Percentiles rank a stretch among this genome's conserved stretches.
These are phyloP conservation scores for Sphagnum fallax DNA, from an alignment of 228 moss, liverwort and hornwort genomes.

Conservation along the genomic window DNA sequence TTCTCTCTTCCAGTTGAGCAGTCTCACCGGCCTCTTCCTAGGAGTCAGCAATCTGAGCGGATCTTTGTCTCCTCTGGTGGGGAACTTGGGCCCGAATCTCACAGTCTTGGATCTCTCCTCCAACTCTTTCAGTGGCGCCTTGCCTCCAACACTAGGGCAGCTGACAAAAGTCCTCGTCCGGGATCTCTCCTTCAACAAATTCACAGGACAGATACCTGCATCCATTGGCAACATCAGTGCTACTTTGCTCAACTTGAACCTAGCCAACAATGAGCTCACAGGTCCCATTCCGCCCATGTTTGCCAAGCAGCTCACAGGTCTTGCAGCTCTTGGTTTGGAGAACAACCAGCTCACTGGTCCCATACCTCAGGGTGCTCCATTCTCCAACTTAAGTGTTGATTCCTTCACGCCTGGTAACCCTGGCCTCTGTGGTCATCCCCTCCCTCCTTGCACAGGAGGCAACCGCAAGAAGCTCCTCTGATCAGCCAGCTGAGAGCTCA, in stretches of 20 bases:
- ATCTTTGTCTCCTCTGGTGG: constrained; percentile 4
- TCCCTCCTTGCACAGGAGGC: neutral
- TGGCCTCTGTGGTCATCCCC: neutral
- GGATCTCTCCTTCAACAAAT: neutral
- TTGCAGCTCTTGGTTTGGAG: constrained; percentile 5
- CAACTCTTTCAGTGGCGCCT: constrained; percentile 9
- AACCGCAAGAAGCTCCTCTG: too few species aligned
- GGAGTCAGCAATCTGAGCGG: constrained; percentile 25
- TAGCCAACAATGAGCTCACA: constrained; percentile 3
- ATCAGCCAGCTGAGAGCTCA: too few species aligned
- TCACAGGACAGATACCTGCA: neutral
- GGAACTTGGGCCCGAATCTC: constrained; percentile 7
- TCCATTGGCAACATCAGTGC: neutral
- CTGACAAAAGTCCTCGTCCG: constrained; percentile 5
- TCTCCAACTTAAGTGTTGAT: neutral
- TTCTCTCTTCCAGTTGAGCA: constrained; percentile 7
- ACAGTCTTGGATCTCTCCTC: constrained; percentile 3
- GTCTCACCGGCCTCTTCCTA: constrained; percentile 20
- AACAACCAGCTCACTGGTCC: constrained; percentile 5
- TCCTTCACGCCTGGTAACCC: neutral
- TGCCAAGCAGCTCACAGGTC: neutral
- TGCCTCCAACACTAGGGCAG: constrained; percentile 14
- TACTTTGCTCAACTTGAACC: neutral
- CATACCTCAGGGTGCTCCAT: neutral
- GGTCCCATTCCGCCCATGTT: constrained; percentile 11